A percentile compares a stretch with the other conserved stretches of the same genome.
Conservation (phyloP, 352 stramenopile genomes). For the Pythium plurisporium region DNA sequence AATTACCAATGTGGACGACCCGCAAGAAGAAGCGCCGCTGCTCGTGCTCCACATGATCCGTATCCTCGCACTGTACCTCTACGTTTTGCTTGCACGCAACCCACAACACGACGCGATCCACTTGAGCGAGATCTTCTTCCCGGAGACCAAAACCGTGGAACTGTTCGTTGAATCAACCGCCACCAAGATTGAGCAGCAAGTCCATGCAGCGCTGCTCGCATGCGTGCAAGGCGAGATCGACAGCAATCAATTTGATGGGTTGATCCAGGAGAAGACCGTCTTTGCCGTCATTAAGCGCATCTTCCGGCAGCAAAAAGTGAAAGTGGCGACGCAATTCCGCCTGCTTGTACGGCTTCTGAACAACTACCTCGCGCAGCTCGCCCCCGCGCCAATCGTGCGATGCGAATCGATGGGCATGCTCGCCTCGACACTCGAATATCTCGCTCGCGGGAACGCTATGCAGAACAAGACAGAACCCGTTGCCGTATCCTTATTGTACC, state of each 20-base stretch:
- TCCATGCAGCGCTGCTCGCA: constrained; percentile 36
- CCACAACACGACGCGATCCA: constrained; percentile 19
- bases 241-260: constrained; percentile 58
- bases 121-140: constrained; percentile 33
- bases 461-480: constrained; percentile 20
- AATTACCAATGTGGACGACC: too few relatives aligned
- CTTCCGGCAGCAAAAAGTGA: constrained; percentile 43
- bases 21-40: constrained; percentile 19
- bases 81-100: constrained; percentile 42
- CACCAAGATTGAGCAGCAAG: constrained; percentile 24
- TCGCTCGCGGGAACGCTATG: constrained; percentile 11
- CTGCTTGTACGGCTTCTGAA: constrained; percentile 40
- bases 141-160: constrained; percentile 19
- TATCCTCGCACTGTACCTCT: constrained; percentile 58
- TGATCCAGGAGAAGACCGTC: constrained; percentile 47
- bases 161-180: constrained; percentile 18
- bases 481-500: constrained; percentile 47
- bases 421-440: constrained; percentile 60
- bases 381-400: constrained; percentile 38
- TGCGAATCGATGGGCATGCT: constrained; percentile 51
- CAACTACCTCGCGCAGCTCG: constrained; percentile 37
- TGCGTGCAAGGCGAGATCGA: constrained; percentile 44
- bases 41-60: constrained; percentile 60
- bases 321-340: constrained; percentile 29
- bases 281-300: constrained; percentile 48